phyloP scores from a whole-genome alignment of 1,284 basidiomycete species.

The Prillingera fragicola region DNA sequence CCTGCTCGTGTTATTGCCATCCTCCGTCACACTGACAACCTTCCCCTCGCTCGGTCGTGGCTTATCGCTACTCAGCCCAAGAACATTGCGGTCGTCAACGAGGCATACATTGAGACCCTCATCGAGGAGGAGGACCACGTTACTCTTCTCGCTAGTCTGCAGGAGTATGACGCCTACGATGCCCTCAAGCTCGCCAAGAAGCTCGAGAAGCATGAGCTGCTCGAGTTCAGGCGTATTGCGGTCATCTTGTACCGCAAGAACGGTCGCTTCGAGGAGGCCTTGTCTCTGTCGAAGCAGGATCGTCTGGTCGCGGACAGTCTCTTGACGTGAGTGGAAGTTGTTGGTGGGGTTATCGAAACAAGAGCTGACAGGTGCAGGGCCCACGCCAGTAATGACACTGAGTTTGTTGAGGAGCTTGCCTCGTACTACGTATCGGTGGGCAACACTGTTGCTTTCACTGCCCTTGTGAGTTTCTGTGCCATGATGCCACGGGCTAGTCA shows the following conservation, averaged over 20 bases:
- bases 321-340: too few relatives aligned
- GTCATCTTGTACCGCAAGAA: slow-evolving; percentile 96
- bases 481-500: too few relatives aligned
- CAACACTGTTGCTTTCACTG: slow-evolving; percentile 96
- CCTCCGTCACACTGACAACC: slow-evolving; percentile 76
- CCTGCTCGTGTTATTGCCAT: slow-evolving; percentile 91
- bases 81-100: slow-evolving; percentile 94
- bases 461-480: too few relatives aligned
- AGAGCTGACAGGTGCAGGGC: too few relatives aligned
- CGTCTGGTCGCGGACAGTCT: slow-evolving; percentile 93
- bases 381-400: slow-evolving; percentile 67
- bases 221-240: slow-evolving; percentile 92
- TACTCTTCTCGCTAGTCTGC: slow-evolving; percentile 89
- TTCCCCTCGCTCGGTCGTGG: slow-evolving; percentile 91
- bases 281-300: slow-evolving; percentile 89
- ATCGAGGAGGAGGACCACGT: slow-evolving; percentile 99
- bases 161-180: slow-evolving; percentile 98
- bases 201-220: slow-evolving; percentile 81
- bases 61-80: slow-evolving; percentile 96
- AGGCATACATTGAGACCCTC: slow-evolving; percentile 91
- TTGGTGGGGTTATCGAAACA: too few relatives aligned
- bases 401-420: slow-evolving; percentile 88
- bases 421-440: slow-evolving; percentile 95
- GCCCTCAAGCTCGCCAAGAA: slow-evolving; percentile 79
- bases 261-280: slow-evolving; percentile 87